phyloP scores from a whole-genome alignment of 345 rosid genomes.

The Gossypium thurberi region DNA sequence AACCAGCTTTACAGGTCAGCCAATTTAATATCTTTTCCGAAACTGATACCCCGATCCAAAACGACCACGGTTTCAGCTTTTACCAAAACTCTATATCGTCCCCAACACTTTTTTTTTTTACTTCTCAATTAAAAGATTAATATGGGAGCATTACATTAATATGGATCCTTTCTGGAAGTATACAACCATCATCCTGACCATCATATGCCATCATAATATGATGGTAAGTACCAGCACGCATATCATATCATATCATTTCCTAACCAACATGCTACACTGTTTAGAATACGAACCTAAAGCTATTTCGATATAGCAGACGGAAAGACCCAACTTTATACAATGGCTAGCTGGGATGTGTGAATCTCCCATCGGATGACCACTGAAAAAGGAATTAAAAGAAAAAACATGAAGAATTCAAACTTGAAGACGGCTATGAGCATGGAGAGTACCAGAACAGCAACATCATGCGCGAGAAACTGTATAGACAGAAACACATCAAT shows the following conservation, averaged over 20 bases:
- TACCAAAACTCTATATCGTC: no score
- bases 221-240: no score
- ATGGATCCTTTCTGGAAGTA: no score
- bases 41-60: no score
- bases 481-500: conserved; percentile 7
- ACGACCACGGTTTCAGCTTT: no score
- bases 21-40: fast-evolving
- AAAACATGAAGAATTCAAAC: conserved; percentile 30
- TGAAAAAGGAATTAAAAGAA: conserved; percentile 3
- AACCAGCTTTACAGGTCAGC: no score
- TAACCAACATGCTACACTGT: conserved; percentile 10
- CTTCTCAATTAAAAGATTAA: no score
- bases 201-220: no score
- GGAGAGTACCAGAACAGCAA: not conserved
- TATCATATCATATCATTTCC: not conserved
- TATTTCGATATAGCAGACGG: conserved; percentile 18
- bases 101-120: no score
- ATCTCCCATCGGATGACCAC: conserved; percentile 30
- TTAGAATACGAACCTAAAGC: conserved; percentile 19
- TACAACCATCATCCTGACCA: no score
- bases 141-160: no score
- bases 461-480: conserved; percentile 25
- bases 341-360: conserved; percentile 36
- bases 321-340: conserved; percentile 37
- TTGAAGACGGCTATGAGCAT: not conserved